Evolutionary conservation across 306 rosid species (phyloP), one percentile per base, ranked within the genome.

Genomic region (Pueraria montana): DNA sequence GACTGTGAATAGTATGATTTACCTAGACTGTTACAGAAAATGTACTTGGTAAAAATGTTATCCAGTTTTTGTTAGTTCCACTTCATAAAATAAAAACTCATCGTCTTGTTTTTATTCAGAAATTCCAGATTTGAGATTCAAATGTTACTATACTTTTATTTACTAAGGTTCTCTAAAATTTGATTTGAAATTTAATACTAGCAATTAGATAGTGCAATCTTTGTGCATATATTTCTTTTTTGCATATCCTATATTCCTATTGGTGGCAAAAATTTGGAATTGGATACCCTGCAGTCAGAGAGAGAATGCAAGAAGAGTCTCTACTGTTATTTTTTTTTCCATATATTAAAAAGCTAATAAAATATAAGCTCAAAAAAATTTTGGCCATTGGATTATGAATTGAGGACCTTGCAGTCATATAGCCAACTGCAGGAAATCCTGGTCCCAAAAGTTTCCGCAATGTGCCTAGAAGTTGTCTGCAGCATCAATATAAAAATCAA

Each of bases 11-110:
- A 38, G 53, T 32, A 21, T 42, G 36, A 64, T 32, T 62, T n/a
- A 50, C 59, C 16, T 36, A 70, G 77, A 72, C 36, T 64, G 45
- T 64, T 84, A 55, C 34, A 42, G 80, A 65, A 65, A 72, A 26
- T 62, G 43, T 48, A 32, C 70, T 77, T n/a, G 36, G 5, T 20
- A 14, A 43, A 69, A 83, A 27, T 76, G 42, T 42, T 46, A 23
- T 66, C 6, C 61, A 76, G 43, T 26, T 67, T 67, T 75, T 68
- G 30, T 30, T 75, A 55, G 71, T 71, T 76, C 17, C 61, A 38
- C 18, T 42, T 67, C 21, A 5, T 50, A 38, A 18, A 66, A 40
- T 24, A 23, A 74, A 61, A 53, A 62, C 13, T 14, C 11, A 11
- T 27, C 11, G 8, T 53, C 49, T 38, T 16, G 63, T 71, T 46